Conservation (phyloP, 768 basidiomycete genomes). For the Agrocybe praecox region DNA sequence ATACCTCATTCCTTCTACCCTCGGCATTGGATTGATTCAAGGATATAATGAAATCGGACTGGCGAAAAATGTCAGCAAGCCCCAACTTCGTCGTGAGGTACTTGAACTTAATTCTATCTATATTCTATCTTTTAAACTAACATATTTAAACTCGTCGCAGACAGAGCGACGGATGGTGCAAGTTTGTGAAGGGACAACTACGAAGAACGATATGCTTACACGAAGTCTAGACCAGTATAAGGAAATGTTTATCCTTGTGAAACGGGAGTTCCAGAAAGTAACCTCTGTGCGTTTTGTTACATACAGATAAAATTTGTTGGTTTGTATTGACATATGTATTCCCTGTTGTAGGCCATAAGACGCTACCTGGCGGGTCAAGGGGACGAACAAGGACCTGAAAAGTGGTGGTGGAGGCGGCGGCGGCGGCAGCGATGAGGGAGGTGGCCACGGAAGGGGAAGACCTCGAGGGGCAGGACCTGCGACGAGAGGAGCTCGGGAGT, state of each 20-base stretch:
- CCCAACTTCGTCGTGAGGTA: conserved; percentile 90
- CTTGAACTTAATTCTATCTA: conserved; percentile 17
- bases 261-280: conserved; percentile 70
- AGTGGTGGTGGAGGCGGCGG: conserved; percentile 40
- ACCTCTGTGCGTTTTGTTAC: conserved; percentile 16
- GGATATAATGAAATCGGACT: conserved; percentile 93
- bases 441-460: conserved; percentile 30
- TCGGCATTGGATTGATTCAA: conserved; percentile 93
- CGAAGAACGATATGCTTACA: conserved; percentile 81
- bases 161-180: conserved; percentile 94
- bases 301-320: too few relatives aligned
- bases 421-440: conserved; percentile 35
- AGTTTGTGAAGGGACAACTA: conserved; percentile 83
- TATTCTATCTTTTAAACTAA: neutral
- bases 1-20: conserved; percentile 91
- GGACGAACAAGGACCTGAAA: conserved; percentile 36
- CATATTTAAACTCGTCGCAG: conserved; percentile 45
- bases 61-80: conserved; percentile 89
- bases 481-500: conserved; percentile 36
- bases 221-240: conserved; percentile 88
- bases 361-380: conserved; percentile 46
- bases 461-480: conserved; percentile 32
- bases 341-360: conserved; percentile 55
- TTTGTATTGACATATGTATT: too few relatives aligned
- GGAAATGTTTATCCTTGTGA: conserved; percentile 82